Evolutionary conservation across 371 early-diverging fungal species (phyloP), one percentile per base, ranked within the genome.

Genomic region (Rhizomucor miehei): DNA sequence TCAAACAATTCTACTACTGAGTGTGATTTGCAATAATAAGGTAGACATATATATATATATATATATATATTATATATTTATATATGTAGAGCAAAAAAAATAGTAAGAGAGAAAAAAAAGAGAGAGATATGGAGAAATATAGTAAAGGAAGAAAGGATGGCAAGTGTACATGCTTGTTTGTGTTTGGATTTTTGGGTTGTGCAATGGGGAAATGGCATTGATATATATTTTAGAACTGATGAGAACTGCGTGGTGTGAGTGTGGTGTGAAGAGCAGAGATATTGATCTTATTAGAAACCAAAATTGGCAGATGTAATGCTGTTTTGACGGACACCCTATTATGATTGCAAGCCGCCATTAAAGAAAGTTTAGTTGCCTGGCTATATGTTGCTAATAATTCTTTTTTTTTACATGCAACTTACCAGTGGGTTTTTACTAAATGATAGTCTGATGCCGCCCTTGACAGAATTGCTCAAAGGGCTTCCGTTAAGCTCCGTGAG

Each of bases 361-460:
- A 38, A 14, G 38, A 38, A 38, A 38, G 38, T 38, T 38, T 38
- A 38, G 10, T 38, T 38, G 38, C 14, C 10, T 38, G 10, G 38
- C 9, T 38, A 38, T 38, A 38, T 38, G 14, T 38, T 10, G n/a
- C n/a, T n/a, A n/a, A n/a, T 38, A 9, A 9, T 38, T 38, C 14
- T 9, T 14, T 38, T 14, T 38, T 38, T 14, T 9, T 38, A 14
- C 14, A 10, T 14, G 38, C 14, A 16, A 6, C 41, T 41, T 41
- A 41, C 41, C 41, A 41, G 41, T 16, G 97, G 95, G 67, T 97
- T 97, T 80, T 97, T 97, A 58, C 92, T 93, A 69, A 85, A 95
- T 48, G 89, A 89, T 24, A 97, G 82, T 14, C 97, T 87, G 56
- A 96, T 93, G 14, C 95, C 95, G 24, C 93, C 91, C 68, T 91